Evolutionary conservation across 192 early-diverging fungal species (phyloP).

Genomic region (Backusella tarrabulga): DNA sequence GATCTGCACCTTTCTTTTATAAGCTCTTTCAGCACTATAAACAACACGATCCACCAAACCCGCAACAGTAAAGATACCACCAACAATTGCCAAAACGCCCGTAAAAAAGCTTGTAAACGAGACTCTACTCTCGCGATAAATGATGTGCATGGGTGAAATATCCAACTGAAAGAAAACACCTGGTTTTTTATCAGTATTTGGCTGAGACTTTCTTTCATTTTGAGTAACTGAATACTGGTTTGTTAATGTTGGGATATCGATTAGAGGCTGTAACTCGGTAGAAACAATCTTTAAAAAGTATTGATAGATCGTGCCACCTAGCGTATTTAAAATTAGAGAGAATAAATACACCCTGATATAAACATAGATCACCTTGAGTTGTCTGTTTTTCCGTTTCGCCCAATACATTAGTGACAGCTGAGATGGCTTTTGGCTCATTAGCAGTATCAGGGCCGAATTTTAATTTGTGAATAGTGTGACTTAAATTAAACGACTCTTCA

Average conservation of each 20-base stretch:
- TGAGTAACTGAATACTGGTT: slow-evolving; percentile 97
- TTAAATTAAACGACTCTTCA: slow-evolving; percentile 70
- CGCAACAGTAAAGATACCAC: slow-evolving; percentile 93
- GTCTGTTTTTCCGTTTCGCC: slow-evolving; percentile 61
- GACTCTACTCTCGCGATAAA: slow-evolving; percentile 75
- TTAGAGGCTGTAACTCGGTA: slow-evolving; percentile 72
- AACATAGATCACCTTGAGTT: slow-evolving; percentile 34
- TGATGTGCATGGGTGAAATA: slow-evolving; percentile 95
- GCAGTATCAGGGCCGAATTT: slow-evolving; percentile 66
- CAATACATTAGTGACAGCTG: slow-evolving; percentile 59
- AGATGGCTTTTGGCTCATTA: slow-evolving; percentile 10
- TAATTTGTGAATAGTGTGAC: slow-evolving; percentile 79
- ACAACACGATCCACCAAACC: slow-evolving; percentile 83
- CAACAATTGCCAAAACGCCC: slow-evolving; percentile 87
- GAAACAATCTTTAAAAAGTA: slow-evolving; percentile 95
- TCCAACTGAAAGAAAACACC: slow-evolving; percentile 89
- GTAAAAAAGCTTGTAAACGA: slow-evolving; percentile 91
- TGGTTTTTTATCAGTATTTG: slow-evolving; percentile 15
- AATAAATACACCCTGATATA: background rate
- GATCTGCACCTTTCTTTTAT: slow-evolving; percentile 78
- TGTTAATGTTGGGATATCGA: slow-evolving; percentile 67
- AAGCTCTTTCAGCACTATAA: slow-evolving; percentile 76
- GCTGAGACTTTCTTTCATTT: slow-evolving; percentile 62
- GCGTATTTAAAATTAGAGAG: background rate
- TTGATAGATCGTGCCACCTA: slow-evolving; percentile 73